These are phyloP conservation scores for Ceratobasidium sp. DNA, from an alignment of 1,284 basidiomycete genomes.

Conservation along the genomic window DNA sequence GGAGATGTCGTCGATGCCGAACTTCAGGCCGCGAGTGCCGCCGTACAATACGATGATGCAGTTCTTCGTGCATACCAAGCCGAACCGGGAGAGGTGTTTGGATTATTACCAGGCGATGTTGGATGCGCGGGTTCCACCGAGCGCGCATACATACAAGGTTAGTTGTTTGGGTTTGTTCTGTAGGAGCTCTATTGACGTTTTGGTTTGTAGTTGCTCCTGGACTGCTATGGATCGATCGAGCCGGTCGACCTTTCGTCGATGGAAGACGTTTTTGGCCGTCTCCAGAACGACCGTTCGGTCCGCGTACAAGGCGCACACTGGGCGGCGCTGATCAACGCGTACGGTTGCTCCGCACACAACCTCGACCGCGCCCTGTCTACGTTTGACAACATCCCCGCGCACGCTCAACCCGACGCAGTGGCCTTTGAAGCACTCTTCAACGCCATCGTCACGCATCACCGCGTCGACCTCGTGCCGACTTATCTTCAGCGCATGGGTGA, in stretches of 20 bases:
- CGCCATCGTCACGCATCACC: conserved; percentile 82
- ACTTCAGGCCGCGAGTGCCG: conserved; percentile 90
- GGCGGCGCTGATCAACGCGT: conserved; percentile 91
- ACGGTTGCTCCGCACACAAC: conserved; percentile 84
- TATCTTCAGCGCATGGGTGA: conserved; percentile 74
- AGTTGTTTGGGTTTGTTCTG: conserved; percentile 45
- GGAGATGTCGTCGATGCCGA: conserved; percentile 81
- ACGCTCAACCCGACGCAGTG: conserved; percentile 79
- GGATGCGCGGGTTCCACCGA: conserved; percentile 72
- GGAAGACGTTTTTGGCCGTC: conserved; percentile 74
- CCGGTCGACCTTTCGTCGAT: conserved; percentile 82
- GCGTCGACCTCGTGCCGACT: conserved; percentile 79
- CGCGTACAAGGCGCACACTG: conserved; percentile 87
- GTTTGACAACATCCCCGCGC: conserved; percentile 79
- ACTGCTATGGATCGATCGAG: conserved; percentile 88
- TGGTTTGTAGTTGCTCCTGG: conserved; percentile 77
- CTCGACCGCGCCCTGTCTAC: conserved; percentile 78
- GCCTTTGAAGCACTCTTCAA: conserved; percentile 93
- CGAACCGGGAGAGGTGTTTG: conserved; percentile 80
- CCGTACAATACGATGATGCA: conserved; percentile 99
- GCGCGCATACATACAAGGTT: conserved; percentile 92
- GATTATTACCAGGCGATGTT: conserved; percentile 81
- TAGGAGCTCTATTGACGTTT: background rate
- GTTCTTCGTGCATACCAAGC: conserved; percentile 89
- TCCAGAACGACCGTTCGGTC: conserved; percentile 65